These are phyloP conservation scores for Fusarium sp. DNA, from an alignment of 2,329 filamentous ascomycete genomes.

Conservation along the genomic window DNA sequence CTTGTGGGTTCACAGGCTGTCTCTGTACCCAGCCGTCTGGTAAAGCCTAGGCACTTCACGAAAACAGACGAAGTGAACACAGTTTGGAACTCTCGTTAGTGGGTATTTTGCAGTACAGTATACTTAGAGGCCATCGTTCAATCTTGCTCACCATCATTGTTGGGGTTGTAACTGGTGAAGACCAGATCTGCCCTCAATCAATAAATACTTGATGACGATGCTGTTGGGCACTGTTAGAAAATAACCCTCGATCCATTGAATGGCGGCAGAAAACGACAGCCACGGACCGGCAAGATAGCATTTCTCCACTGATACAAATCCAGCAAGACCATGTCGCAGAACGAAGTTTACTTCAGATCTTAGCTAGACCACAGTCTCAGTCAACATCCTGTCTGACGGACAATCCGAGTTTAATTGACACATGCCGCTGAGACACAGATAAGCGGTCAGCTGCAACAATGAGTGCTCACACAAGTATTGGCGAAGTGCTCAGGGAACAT, in stretches of 20 bases:
- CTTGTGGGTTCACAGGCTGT: not conserved
- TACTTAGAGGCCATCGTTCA: not conserved
- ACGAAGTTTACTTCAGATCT: not conserved
- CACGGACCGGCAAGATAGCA: not conserved
- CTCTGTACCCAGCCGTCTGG: slow-evolving; percentile 21
- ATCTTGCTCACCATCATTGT: not conserved
- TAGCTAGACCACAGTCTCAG: not conserved
- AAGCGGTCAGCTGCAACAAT: not conserved
- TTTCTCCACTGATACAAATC: slow-evolving; percentile 1
- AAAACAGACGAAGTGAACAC: not conserved
- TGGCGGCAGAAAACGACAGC: not conserved
- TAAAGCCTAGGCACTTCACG: slow-evolving; percentile 5
- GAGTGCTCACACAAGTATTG: not conserved
- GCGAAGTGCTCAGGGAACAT: not conserved
- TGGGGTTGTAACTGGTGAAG: not conserved
- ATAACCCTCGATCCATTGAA: not conserved
- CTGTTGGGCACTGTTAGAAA: not conserved
- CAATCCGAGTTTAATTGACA: not conserved
- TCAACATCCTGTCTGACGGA: slow-evolving; percentile 5
- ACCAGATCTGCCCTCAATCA: not conserved
- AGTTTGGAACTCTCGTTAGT: not conserved
- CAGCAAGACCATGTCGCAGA: not conserved
- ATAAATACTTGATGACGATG: not conserved
- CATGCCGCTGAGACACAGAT: slow-evolving; percentile 14
- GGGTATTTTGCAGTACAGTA: not conserved